Evolutionary conservation across 768 basidiomycete genomes (phyloP), one percentile per base, ranked within the genome.

Genomic region (Amanita rubescens): DNA sequence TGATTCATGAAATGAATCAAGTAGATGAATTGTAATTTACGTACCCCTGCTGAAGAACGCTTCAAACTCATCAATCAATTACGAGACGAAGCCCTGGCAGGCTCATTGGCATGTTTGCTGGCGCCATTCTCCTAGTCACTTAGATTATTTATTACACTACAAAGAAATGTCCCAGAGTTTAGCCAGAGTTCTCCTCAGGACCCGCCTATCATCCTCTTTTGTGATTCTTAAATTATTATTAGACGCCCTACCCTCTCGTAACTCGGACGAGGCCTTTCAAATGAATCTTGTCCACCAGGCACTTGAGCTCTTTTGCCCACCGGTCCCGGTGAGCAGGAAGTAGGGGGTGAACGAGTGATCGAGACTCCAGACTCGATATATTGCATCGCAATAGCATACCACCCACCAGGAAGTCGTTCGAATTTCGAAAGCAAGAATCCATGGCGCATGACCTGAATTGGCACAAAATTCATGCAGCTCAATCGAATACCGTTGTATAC

Each of bases 281-380:
- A 43, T 63, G 62, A 24, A 63, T 43, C 22, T n/a, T 25, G 19
- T n/a, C 27, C 34, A 63, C 30, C 22, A 58, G 33, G 8, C 48
- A 27, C 27, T 24, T 30, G 11, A 56, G 39, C 15, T 58, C 47
- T 8, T 66, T 60, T 11, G 15, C 43, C 22, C 45, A 39, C 19
- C 34, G 49, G 33, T 55, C 43, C 12, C 25, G 37, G 11, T 39
- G 49, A 34, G 30, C 49, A 22, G 90, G 5, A 37, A 25, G n/a
- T n/a, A 17, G 47, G 33, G 33, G n/a, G n/a, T n/a, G n/a, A n/a
- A n/a, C n/a, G n/a, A n/a, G n/a, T n/a, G n/a, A n/a, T n/a, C n/a
- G n/a, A n/a, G n/a, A n/a, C n/a, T n/a, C n/a, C n/a, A n/a, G n/a
- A n/a, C n/a, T n/a, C n/a, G n/a, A n/a, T n/a, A n/a, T n/a, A n/a